Evolutionary conservation across 2,329 filamentous ascomycete genomes (phyloP), one percentile per base, ranked within the genome.

Genomic region (Diplodia mutila): DNA sequence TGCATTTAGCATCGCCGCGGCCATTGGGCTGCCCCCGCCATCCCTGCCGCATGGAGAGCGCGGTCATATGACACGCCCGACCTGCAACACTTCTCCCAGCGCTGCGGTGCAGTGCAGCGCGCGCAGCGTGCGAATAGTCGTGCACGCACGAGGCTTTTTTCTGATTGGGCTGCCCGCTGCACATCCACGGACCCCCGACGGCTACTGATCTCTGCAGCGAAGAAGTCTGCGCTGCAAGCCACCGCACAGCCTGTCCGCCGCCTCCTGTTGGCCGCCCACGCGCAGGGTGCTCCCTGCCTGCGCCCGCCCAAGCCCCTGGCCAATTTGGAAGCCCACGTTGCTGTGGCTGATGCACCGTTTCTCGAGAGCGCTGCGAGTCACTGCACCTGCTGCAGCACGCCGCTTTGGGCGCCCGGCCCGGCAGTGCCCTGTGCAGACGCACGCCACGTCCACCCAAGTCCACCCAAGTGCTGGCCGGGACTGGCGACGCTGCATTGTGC

Each of bases 11-110:
- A 63, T 54, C 37, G 66, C 34, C 52, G 37, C 52, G 64, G 21
- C 55, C 68, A 70, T 67, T 69, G 69, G 57, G 18, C 66, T 66
- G 29, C 53, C 54, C 37, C 51, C 29, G 48, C 25, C 34, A 70
- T 69, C 72, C 72, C 67, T 70, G 71, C 71, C 70, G 71, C 71
- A 74, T 73, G 69, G 73, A 70, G 70, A 63, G 66, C 67, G 63
- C 48, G 69, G 71, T 74, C 73, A 73, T 73, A 72, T 75, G 73
- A 69, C 64, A 57, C n/a, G 51, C 23, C 39, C 37, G 12, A 21
- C 42, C 57, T 61, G 59, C 59, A 63, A 51, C 42, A 25, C 23
- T 27, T 51, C 29, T 63, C 59, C 59, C 59, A n/a, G 59, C 46
- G 42, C 42, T 25, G 59, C 21, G 59, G 59, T 37, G 53, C 53